Percentiles rank a stretch among this genome's conserved stretches.
phyloP scores from a whole-genome alignment of 805 yeast species.

The Pichia ethanolica region DNA sequence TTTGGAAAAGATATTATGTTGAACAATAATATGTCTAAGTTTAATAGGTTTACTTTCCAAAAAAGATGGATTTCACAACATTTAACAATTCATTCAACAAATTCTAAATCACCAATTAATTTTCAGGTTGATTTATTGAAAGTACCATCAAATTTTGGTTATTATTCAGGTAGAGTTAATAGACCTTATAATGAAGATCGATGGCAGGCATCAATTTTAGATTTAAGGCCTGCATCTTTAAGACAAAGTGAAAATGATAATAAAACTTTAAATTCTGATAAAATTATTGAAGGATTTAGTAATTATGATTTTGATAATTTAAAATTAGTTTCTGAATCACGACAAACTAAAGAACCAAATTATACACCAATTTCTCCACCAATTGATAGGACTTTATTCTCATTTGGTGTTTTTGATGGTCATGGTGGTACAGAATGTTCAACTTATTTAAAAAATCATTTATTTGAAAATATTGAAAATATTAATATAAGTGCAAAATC shows the following conservation, averaged over 20 bases:
- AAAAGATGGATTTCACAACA: slow-evolving; percentile 23
- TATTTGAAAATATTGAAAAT: slow-evolving; percentile 47
- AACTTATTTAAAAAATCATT: slow-evolving; percentile 44
- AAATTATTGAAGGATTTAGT: not conserved
- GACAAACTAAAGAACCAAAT: slow-evolving; percentile 8
- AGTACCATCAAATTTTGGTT: slow-evolving; percentile 75
- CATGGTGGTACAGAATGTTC: slow-evolving; percentile 86
- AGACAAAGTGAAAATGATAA: not conserved
- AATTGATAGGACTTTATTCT: slow-evolving; percentile 39
- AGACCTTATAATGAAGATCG: slow-evolving; percentile 77
- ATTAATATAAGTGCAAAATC: slow-evolving; percentile 29
- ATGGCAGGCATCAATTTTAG: slow-evolving; percentile 25
- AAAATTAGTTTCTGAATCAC: slow-evolving; percentile 9
- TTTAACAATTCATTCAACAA: slow-evolving; percentile 19
- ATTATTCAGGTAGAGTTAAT: slow-evolving; percentile 66
- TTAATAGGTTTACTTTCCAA: not conserved
- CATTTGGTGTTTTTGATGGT: slow-evolving; percentile 81
- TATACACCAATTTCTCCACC: slow-evolving; percentile 6
- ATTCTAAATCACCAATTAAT: slow-evolving; percentile 19
- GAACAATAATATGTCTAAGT: not conserved
- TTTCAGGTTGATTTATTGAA: slow-evolving; percentile 50
- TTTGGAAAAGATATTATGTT: too few relatives aligned
- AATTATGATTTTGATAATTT: slow-evolving; percentile 2
- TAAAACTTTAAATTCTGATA: not conserved
- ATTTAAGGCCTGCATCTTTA: slow-evolving; percentile 1